These are phyloP conservation scores for Warburgia ugandensis DNA, from an alignment of 164 flowering plant genomes.

Conservation along the genomic window DNA sequence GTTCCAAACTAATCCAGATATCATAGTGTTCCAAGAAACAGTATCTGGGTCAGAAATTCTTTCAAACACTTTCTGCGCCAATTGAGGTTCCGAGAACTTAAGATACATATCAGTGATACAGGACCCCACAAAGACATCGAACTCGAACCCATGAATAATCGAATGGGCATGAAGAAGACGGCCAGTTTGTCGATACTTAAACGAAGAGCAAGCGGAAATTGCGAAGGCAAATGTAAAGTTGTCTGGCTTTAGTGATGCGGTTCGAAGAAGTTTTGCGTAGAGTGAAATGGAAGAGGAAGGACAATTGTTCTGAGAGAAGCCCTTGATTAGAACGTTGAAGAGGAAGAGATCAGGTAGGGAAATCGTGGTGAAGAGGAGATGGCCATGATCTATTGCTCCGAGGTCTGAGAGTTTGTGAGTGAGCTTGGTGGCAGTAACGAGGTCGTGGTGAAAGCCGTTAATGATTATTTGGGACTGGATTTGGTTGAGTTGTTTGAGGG, in stretches of 20 bases:
- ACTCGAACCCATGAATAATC: slow-evolving; percentile 48
- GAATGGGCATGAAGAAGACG: slow-evolving; percentile 50
- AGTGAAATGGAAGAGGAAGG: slow-evolving; percentile 39
- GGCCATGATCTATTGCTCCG: slow-evolving; percentile 28
- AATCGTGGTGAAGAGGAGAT: slow-evolving; percentile 29
- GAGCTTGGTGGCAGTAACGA: slow-evolving; percentile 61
- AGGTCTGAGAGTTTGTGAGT: slow-evolving; percentile 48
- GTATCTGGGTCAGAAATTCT: slow-evolving; percentile 56
- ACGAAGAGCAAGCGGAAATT: slow-evolving; percentile 29
- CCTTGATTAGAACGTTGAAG: slow-evolving; percentile 63
- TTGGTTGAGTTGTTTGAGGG: slow-evolving; percentile 51
- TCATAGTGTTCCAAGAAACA: slow-evolving; percentile 71
- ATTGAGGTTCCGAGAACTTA: slow-evolving; percentile 30
- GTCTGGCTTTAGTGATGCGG: slow-evolving; percentile 42
- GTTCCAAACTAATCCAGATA: slow-evolving; percentile 65
- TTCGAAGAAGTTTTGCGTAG: slow-evolving; percentile 32
- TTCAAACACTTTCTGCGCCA: slow-evolving; percentile 65
- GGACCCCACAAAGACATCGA: slow-evolving; percentile 60
- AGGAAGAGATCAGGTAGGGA: slow-evolving; percentile 46
- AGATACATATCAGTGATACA: slow-evolving; percentile 49
- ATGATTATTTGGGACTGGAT: slow-evolving; percentile 62
- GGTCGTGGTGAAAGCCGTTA: slow-evolving; percentile 40
- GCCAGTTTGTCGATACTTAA: slow-evolving; percentile 26
- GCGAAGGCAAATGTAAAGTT: slow-evolving; percentile 59
- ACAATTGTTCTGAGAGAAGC: slow-evolving; percentile 30